phyloP scores from a whole-genome alignment of 768 basidiomycete species.

The Roridomyces roridus region DNA sequence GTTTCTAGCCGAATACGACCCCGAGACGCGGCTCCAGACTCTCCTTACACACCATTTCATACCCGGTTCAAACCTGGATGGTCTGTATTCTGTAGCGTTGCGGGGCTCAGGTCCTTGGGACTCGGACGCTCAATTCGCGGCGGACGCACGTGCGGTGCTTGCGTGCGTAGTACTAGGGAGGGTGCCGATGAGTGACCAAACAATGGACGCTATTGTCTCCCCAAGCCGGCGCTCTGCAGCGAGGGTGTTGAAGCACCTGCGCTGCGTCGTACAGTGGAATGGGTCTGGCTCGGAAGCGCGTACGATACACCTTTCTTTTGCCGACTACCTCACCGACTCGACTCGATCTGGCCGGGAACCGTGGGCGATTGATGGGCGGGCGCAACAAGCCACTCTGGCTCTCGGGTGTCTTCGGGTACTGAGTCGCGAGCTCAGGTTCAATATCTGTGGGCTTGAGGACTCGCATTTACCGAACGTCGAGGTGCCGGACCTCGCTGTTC shows the following conservation, averaged over 20 bases:
- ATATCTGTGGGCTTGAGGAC: conserved; percentile 1
- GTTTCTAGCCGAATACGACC: background rate
- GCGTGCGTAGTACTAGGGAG: background rate
- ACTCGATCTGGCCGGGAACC: background rate
- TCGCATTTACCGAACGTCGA: background rate
- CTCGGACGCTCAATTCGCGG: background rate
- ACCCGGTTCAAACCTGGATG: background rate
- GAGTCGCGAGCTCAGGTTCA: background rate
- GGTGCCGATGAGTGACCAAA: background rate
- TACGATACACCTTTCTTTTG: background rate
- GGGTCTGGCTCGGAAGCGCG: background rate
- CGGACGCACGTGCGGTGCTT: background rate
- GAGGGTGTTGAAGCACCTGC: too few species aligned
- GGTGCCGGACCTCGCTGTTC: background rate
- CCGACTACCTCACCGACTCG: too few species aligned
- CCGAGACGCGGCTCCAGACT: background rate
- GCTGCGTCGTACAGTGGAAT: background rate
- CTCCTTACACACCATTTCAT: background rate
- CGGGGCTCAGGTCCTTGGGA: background rate
- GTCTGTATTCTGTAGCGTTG: background rate
- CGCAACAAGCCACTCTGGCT: background rate
- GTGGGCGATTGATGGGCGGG: background rate
- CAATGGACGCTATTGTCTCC: background rate
- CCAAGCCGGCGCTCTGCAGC: background rate
- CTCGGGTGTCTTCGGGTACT: background rate